These are phyloP conservation scores for Tulasnella sp. DNA, from an alignment of 768 basidiomycete species.

Conservation along the genomic window DNA sequence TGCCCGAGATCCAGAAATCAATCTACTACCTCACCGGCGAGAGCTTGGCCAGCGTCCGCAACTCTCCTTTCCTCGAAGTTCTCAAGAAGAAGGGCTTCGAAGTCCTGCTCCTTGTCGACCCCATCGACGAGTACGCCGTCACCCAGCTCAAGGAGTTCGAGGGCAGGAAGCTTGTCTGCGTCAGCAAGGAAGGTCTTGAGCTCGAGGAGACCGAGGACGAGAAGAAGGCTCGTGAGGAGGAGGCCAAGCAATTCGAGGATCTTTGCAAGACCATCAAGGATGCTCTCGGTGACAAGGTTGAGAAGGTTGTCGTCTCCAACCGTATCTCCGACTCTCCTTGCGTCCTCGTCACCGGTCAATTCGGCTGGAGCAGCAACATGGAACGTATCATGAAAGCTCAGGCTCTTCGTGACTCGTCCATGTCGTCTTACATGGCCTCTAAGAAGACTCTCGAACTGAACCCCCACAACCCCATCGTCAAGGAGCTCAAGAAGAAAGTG, in stretches of 20 bases:
- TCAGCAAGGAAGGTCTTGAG: slow-evolving; percentile 98
- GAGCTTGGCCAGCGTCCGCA: slow-evolving; percentile 81
- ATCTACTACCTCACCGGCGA: slow-evolving; percentile 99
- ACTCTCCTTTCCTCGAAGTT: slow-evolving; percentile 98
- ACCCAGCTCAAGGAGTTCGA: slow-evolving; percentile 99
- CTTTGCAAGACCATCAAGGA: slow-evolving; percentile 96
- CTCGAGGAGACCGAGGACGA: slow-evolving; percentile 98
- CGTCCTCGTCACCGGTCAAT: slow-evolving; percentile 97
- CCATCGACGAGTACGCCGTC: slow-evolving; percentile 98
- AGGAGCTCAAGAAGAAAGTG: slow-evolving; percentile 93
- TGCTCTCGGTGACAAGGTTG: slow-evolving; percentile 97
- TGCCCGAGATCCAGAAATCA: slow-evolving; percentile 98
- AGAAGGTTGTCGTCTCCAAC: slow-evolving; percentile 98
- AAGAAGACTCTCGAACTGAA: slow-evolving; percentile 99
- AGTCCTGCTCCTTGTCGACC: slow-evolving; percentile 94
- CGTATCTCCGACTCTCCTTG: slow-evolving; percentile 96
- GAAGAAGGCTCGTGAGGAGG: slow-evolving; percentile 85
- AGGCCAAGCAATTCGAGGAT: slow-evolving; percentile 75
- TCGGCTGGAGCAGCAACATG: slow-evolving; percentile 99
- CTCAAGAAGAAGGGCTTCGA: slow-evolving; percentile 99
- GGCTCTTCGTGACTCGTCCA: slow-evolving; percentile 90
- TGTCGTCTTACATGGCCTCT: slow-evolving; percentile 99
- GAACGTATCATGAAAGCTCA: slow-evolving; percentile 99
- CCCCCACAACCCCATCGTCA: slow-evolving; percentile 86
- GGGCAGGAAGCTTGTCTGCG: slow-evolving; percentile 93